Percentiles rank a stretch among this genome's conserved stretches.
Evolutionary conservation across 1,284 basidiomycete species (phyloP).

Genomic region (Irpex rosettiformis): DNA sequence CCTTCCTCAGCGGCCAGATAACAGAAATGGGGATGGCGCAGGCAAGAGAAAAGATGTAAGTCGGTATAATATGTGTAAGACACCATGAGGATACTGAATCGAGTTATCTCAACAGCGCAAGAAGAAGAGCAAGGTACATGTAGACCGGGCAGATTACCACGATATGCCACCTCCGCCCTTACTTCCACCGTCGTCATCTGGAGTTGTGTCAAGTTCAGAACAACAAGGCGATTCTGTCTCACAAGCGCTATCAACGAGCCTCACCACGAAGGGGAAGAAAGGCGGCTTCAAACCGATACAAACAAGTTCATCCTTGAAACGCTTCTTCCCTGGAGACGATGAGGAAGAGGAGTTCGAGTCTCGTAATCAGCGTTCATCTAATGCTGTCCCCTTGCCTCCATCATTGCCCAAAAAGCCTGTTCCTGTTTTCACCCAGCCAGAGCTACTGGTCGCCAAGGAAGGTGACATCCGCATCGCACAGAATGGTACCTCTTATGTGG

Average conservation of each 20-base stretch:
- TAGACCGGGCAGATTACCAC: background rate
- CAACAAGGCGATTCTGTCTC: background rate
- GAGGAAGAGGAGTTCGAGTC: constrained; percentile 35
- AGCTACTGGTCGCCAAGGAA: background rate
- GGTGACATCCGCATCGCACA: background rate
- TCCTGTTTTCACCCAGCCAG: background rate
- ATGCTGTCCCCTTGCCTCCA: background rate
- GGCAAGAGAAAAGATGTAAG: background rate
- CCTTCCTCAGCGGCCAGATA: background rate
- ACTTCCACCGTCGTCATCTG: background rate
- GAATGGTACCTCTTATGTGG: constrained; percentile 1
- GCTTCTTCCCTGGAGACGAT: constrained; percentile 72
- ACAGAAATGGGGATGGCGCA: constrained; percentile 9
- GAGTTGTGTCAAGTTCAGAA: background rate
- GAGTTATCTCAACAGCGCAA: background rate
- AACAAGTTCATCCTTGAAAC: constrained; percentile 57
- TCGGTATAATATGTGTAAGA: background rate
- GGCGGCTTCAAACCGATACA: constrained; percentile 63
- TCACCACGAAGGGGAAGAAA: constrained; percentile 30
- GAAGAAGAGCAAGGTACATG: background rate
- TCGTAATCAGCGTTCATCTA: background rate
- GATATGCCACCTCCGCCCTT: constrained; percentile 7
- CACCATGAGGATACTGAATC: background rate
- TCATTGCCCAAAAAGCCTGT: background rate
- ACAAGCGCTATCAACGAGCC: background rate